phyloP scores from a whole-genome alignment of 257 asterid genomes.

The Jasminum sambac region DNA sequence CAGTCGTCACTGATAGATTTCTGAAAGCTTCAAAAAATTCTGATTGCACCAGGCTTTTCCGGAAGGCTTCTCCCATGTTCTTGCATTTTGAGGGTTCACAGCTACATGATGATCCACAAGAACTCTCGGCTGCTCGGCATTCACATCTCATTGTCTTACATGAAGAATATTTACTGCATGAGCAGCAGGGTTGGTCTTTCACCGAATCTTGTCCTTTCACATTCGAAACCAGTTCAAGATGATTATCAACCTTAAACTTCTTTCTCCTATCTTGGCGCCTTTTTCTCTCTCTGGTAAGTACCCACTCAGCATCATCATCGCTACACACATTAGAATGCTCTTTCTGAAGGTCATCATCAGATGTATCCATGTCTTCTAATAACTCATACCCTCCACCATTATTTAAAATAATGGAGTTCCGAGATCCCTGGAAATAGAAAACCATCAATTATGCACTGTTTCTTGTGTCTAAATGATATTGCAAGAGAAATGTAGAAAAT shows the following conservation, averaged over 20 bases:
- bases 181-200: conserved; percentile 49
- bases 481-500: not conserved
- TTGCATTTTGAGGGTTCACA: conserved; percentile 66
- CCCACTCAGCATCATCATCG: conserved; percentile 50
- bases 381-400: conserved; percentile 36
- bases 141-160: conserved; percentile 85
- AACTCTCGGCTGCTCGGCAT: conserved; percentile 64
- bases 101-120: conserved; percentile 54
- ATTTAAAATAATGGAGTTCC: conserved; percentile 45
- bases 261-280: conserved; percentile 37
- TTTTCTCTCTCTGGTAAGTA: conserved; percentile 34
- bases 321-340: conserved; percentile 22
- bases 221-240: conserved; percentile 27
- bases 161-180: conserved; percentile 63
- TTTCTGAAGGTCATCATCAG: conserved; percentile 44
- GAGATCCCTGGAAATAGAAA: conserved; percentile 44
- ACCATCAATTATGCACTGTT: not conserved
- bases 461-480: not conserved
- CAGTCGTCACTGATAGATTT: conserved; percentile 37
- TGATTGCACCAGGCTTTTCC: conserved; percentile 24
- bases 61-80: conserved; percentile 37
- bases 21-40: conserved; percentile 27
- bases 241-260: conserved; percentile 31
- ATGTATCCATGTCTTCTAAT: conserved; percentile 86
- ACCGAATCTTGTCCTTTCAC: not conserved